These are phyloP conservation scores for Durotheca rogersii DNA, from an alignment of 495 filamentous ascomycete genomes.

Conservation along the genomic window DNA sequence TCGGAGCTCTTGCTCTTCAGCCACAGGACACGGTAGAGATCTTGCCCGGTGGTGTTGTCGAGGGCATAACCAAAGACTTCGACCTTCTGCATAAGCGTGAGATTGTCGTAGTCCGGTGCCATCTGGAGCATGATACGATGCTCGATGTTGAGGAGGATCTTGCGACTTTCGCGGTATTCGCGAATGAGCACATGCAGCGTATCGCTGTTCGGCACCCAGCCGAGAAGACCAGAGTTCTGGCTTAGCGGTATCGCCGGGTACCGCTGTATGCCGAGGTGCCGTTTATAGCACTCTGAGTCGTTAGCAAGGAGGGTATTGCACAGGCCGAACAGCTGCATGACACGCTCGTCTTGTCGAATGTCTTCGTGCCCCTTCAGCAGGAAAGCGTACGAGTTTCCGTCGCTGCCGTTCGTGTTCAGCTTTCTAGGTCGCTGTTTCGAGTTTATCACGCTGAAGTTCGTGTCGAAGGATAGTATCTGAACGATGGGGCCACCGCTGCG, in stretches of 20 bases:
- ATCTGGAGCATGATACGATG: slow-evolving; percentile 99
- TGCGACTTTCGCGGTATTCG: slow-evolving; percentile 93
- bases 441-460: slow-evolving; percentile 84
- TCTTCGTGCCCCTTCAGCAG: slow-evolving; percentile 95
- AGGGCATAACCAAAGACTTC: slow-evolving; percentile 98
- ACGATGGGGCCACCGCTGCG: slow-evolving; percentile 82
- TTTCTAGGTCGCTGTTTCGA: slow-evolving; percentile 95
- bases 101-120: slow-evolving; percentile 97
- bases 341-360: slow-evolving; percentile 96
- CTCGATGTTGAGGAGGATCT: slow-evolving; percentile 97
- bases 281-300: slow-evolving; percentile 93
- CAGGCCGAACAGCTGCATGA: slow-evolving; percentile 98
- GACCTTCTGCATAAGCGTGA: slow-evolving; percentile 99
- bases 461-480: slow-evolving; percentile 84
- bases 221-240: slow-evolving; percentile 89
- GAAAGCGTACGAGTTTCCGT: slow-evolving; percentile 83
- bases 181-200: slow-evolving; percentile 94
- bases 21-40: slow-evolving; percentile 97
- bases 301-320: slow-evolving; percentile 90
- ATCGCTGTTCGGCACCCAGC: slow-evolving; percentile 98
- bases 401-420: slow-evolving; percentile 82
- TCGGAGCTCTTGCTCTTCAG: slow-evolving; percentile 98
- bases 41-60: slow-evolving; percentile 98
- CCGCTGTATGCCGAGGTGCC: slow-evolving; percentile 91
- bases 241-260: slow-evolving; percentile 95